These are phyloP conservation scores for Solanum hybrid DNA, from an alignment of 305 asterid genomes.

Conservation along the genomic window DNA sequence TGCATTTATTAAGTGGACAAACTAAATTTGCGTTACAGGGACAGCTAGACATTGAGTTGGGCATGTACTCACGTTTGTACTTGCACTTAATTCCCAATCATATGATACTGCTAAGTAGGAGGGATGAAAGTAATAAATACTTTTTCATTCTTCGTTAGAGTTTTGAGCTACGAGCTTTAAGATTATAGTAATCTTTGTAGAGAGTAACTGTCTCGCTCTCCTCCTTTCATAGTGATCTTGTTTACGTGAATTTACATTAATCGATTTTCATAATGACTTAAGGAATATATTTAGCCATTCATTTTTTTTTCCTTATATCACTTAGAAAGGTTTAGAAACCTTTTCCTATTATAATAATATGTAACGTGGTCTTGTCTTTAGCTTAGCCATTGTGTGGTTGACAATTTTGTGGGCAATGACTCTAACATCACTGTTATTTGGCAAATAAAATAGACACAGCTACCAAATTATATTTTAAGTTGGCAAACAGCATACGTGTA, in stretches of 20 bases:
- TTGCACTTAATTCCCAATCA: background rate
- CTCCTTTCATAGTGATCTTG: background rate
- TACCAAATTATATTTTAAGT: background rate
- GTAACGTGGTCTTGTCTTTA: background rate
- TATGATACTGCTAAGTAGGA: background rate
- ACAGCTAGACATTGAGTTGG: background rate
- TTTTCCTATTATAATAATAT: background rate
- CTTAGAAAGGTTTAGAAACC: background rate
- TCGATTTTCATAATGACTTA: background rate
- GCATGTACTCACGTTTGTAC: background rate
- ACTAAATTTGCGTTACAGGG: background rate
- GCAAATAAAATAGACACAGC: background rate
- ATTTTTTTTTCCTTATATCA: background rate
- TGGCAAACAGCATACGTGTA: background rate
- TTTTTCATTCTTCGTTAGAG: background rate
- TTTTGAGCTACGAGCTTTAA: background rate
- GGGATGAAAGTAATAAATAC: background rate
- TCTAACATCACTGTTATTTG: background rate
- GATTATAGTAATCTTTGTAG: background rate
- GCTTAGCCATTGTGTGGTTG: background rate
- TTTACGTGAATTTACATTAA: background rate
- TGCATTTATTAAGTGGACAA: background rate
- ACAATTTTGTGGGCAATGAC: background rate
- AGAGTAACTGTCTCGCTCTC: background rate
- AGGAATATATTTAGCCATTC: background rate